Conservation (phyloP, 768 basidiomycete genomes). For the Dendrothele bispora region DNA sequence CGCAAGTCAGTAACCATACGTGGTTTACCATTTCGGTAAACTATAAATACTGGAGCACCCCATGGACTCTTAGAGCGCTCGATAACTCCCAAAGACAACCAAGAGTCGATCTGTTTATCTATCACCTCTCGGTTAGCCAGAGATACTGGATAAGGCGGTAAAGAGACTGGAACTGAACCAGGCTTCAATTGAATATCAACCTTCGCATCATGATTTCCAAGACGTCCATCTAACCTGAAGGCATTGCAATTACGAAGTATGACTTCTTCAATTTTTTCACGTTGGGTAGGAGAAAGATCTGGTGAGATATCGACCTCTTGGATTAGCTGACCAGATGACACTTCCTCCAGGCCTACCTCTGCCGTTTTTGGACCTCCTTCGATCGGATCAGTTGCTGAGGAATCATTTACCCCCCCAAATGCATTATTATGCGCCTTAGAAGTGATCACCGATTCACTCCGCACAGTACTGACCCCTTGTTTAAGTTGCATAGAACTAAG, state of each 20-base stretch:
- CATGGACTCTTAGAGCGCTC: slow-evolving; percentile 29
- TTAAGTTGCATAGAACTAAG: too few species aligned
- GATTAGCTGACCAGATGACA: not conserved
- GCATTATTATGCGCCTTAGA: not conserved
- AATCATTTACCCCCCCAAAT: not conserved
- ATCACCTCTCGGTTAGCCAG: slow-evolving; percentile 20
- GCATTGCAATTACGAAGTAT: not conserved
- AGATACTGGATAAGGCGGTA: slow-evolving; percentile 16
- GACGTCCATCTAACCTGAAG: not conserved
- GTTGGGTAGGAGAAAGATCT: not conserved
- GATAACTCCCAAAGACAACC: slow-evolving; percentile 23
- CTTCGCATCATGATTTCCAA: not conserved
- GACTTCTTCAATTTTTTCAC: not conserved
- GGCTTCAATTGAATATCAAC: not conserved
- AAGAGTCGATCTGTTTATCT: slow-evolving; percentile 22
- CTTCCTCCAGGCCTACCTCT: slow-evolving; percentile 9
- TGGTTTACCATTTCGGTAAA: slow-evolving; percentile 23
- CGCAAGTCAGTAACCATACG: slow-evolving; percentile 27
- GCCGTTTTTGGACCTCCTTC: slow-evolving; percentile 12
- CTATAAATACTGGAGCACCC: slow-evolving; percentile 26
- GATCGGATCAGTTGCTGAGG: not conserved
- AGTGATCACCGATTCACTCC: not conserved
- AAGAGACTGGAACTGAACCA: slow-evolving; percentile 9
- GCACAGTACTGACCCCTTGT: too few species aligned
- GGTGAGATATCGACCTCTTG: not conserved